Evolutionary conservation across 1,284 basidiomycete genomes (phyloP).

Genomic region (Moniliophthora roreri): DNA sequence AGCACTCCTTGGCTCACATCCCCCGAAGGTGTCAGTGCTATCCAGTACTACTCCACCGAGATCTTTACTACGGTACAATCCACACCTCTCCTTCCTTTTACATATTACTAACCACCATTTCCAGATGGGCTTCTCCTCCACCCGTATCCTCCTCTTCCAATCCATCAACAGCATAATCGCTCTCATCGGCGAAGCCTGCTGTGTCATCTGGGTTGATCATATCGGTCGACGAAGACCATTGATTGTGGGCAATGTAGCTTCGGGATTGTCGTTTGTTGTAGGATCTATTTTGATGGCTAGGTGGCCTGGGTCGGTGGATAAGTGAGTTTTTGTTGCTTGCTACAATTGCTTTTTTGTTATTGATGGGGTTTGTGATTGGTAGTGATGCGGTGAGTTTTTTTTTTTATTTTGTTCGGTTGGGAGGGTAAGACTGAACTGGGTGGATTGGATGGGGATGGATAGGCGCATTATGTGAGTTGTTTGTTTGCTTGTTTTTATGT

Average conservation of each 20-base stretch:
- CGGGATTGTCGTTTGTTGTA: conserved; percentile 52
- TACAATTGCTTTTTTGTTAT: too few relatives aligned
- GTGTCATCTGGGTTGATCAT: conserved; percentile 57
- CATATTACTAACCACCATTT: too few relatives aligned
- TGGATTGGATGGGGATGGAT: background rate
- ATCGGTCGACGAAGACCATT: conserved; percentile 53
- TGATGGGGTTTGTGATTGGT: too few relatives aligned
- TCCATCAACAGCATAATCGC: conserved; percentile 62
- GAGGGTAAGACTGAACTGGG: too few relatives aligned
- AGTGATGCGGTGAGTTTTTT: too few relatives aligned
- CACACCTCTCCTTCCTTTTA: too few relatives aligned
- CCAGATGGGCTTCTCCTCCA: conserved; percentile 47
- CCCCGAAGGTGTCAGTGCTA: conserved; percentile 35
- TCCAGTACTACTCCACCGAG: conserved; percentile 41
- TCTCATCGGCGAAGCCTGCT: conserved; percentile 54
- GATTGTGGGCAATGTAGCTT: conserved; percentile 52
- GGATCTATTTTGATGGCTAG: conserved; percentile 52
- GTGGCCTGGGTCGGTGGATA: conserved; percentile 46
- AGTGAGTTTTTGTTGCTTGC: conserved; percentile 27
- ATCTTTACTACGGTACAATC: conserved; percentile 21
- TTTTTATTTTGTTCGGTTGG: too few relatives aligned
- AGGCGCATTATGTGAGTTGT: conserved; percentile 30
- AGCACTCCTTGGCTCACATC: background rate
- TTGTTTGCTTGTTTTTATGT: background rate
- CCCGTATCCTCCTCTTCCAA: conserved; percentile 57